These are phyloP conservation scores for Panaeolus cyanescens DNA, from an alignment of 768 basidiomycete species.

Conservation along the genomic window DNA sequence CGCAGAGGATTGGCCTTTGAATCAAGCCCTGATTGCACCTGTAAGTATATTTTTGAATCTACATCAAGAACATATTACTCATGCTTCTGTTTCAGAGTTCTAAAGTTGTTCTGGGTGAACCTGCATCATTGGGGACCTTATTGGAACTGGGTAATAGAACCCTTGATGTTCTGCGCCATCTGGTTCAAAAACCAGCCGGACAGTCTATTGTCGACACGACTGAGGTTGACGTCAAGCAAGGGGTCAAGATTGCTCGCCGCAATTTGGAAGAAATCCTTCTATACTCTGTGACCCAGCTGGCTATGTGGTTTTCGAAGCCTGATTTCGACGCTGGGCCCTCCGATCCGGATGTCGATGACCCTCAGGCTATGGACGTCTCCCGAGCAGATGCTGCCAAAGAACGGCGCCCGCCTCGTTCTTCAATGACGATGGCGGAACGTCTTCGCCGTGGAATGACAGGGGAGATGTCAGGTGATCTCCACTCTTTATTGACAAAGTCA, in stretches of 20 bases:
- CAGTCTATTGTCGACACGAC: conserved; percentile 49
- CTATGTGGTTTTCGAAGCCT: conserved; percentile 75
- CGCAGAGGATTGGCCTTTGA: conserved; percentile 71
- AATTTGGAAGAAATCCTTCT: conserved; percentile 69
- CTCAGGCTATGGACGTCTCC: conserved; percentile 35
- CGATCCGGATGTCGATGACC: conserved; percentile 50
- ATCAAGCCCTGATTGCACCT: conserved; percentile 70
- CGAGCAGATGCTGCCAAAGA: conserved; percentile 21
- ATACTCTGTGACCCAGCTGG: conserved; percentile 77
- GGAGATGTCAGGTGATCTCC: conserved; percentile 76
- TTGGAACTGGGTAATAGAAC: conserved; percentile 83
- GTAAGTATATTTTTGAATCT: conserved; percentile 42
- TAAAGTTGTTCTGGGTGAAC: conserved; percentile 81
- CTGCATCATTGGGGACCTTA: conserved; percentile 83
- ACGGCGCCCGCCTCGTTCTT: conserved; percentile 20
- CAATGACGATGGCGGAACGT: conserved; percentile 61
- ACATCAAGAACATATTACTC: not conserved
- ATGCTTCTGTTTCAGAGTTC: conserved; percentile 58
- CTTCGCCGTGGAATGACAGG: conserved; percentile 77
- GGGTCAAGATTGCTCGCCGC: conserved; percentile 55
- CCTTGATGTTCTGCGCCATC: conserved; percentile 70
- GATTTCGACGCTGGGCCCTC: conserved; percentile 52
- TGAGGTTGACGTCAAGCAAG: conserved; percentile 57
- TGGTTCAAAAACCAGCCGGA: conserved; percentile 61
- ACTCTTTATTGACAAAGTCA: conserved; percentile 64